A percentile compares a stretch with the other conserved stretches of the same genome.
phyloP scores from a whole-genome alignment of 73 alveolate genomes.

The Diophrys appendiculata region DNA sequence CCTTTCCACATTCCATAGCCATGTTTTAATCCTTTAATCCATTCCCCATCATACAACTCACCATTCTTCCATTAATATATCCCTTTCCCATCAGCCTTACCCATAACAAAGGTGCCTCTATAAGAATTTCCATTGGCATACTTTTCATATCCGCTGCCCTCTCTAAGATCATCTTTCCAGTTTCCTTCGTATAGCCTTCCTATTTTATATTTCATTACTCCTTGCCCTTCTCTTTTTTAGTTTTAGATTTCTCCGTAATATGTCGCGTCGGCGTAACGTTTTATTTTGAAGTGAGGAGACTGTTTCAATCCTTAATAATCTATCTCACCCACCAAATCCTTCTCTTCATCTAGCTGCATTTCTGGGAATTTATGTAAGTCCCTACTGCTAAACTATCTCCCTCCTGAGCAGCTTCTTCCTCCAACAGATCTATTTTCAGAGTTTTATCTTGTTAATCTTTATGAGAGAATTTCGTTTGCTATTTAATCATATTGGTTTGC shows the following conservation, averaged over 20 bases:
- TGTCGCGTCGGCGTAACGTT: slow-evolving; percentile 18
- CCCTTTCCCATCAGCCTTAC: slow-evolving; percentile 61
- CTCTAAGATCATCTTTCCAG: slow-evolving; percentile 10
- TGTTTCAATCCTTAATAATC: no score
- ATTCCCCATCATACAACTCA: slow-evolving; percentile 67
- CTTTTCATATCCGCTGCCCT: slow-evolving; percentile 13
- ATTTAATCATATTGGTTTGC: no score
- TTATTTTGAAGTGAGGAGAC: slow-evolving; percentile 19
- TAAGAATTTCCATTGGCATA: slow-evolving; percentile 59
- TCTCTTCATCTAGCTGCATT: no score
- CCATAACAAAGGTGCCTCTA: slow-evolving; percentile 42
- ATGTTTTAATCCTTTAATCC: slow-evolving; percentile 53
- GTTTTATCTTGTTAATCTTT: no score
- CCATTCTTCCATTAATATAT: slow-evolving; percentile 46
- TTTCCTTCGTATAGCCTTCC: slow-evolving; percentile 22
- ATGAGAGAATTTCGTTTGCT: no score
- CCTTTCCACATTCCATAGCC: slow-evolving; percentile 66
- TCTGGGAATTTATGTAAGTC: no score
- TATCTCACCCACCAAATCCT: no score
- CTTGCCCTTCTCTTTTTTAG: slow-evolving; percentile 42
- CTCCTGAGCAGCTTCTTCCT: no score
- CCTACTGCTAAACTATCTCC: no score
- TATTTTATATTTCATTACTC: slow-evolving; percentile 66
- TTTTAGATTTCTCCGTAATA: slow-evolving; percentile 13
- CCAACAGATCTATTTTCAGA: no score